phyloP scores from a whole-genome alignment of 2,329 filamentous ascomycete species.

The Colletotrichum theobromicola region DNA sequence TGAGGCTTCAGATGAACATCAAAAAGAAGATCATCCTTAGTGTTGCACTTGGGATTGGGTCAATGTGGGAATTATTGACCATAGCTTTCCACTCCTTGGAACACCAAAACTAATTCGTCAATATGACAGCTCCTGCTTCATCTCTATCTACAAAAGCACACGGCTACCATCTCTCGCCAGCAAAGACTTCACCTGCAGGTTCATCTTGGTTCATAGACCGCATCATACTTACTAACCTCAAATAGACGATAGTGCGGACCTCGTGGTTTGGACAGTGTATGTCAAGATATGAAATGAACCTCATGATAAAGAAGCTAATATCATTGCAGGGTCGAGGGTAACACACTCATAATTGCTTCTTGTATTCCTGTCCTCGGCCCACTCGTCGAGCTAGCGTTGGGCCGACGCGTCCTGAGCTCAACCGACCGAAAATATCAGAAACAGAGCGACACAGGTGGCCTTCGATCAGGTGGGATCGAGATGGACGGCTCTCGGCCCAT shows the following conservation, averaged over 20 bases:
- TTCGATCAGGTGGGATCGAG: not conserved
- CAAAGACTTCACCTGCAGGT: not conserved
- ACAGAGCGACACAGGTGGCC: not conserved
- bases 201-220: accelerated
- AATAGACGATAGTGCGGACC: not conserved
- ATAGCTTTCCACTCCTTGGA: accelerated
- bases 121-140: not conserved
- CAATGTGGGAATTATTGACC: not conserved
- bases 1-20: constrained; percentile 24
- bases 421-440: not conserved
- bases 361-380: not conserved
- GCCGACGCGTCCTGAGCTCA: not conserved
- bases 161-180: not conserved
- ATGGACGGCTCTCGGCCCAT: not conserved
- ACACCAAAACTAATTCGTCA: accelerated
- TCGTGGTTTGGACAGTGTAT: constrained; percentile 6
- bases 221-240: not conserved
- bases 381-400: not conserved
- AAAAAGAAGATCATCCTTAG: constrained; percentile 29
- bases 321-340: not conserved
- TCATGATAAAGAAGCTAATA: not conserved
- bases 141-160: not conserved
- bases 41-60: constrained; percentile 25
- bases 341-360: not conserved
- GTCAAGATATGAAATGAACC: not conserved